Evolutionary conservation across 2,329 filamentous ascomycete species (phyloP).

Genomic region (Sporothrix humicola): DNA sequence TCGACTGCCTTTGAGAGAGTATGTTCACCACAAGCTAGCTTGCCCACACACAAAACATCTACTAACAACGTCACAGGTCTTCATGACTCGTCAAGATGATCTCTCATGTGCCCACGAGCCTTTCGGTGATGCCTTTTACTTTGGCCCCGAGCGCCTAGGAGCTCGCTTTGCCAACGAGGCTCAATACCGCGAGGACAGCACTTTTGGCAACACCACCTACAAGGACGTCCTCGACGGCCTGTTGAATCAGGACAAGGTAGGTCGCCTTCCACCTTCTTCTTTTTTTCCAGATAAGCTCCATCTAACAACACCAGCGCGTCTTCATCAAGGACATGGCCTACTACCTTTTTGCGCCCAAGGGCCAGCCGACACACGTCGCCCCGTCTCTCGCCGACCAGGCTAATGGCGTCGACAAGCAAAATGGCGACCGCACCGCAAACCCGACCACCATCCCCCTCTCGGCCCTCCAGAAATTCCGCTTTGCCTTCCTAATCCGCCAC

Average conservation of each 20-base stretch:
- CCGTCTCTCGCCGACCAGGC: constrained; percentile 69
- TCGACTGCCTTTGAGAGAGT: constrained; percentile 97
- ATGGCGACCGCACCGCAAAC: constrained; percentile 66
- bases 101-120: constrained; percentile 91
- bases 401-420: constrained; percentile 42
- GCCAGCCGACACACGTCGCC: constrained; percentile 71
- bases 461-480: constrained; percentile 81
- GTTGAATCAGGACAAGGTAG: constrained; percentile 62
- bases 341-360: constrained; percentile 81
- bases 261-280: not conserved
- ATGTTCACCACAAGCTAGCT: constrained; percentile 37
- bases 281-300: not conserved
- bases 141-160: constrained; percentile 85
- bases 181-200: constrained; percentile 61
- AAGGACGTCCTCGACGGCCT: constrained; percentile 78
- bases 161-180: constrained; percentile 76
- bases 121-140: constrained; percentile 97
- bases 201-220: constrained; percentile 73
- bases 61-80: constrained; percentile 65
- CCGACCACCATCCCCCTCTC: constrained; percentile 82
- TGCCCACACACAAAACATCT: not conserved
- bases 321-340: constrained; percentile 99
- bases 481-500: constrained; percentile 95
- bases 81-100: constrained; percentile 88
- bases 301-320: constrained; percentile 63